Evolutionary conservation across 2,329 filamentous ascomycete species (phyloP).

Genomic region (Monosporascus sp.): DNA sequence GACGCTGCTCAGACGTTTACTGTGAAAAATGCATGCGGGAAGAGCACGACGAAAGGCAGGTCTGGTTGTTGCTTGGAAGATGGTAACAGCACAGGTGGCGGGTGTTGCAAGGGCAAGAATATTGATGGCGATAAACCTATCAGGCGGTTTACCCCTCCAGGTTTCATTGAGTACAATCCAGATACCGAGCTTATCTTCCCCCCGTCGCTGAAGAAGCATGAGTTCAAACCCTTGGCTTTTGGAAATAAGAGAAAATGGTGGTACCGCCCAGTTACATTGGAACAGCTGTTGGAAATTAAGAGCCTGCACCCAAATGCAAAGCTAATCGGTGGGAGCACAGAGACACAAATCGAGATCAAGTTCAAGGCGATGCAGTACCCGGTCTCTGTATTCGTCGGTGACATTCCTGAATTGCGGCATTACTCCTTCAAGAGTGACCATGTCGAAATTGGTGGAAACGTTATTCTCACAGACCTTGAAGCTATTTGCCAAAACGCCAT

Average conservation of each 20-base stretch:
- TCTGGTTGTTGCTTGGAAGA: slow-evolving; percentile 70
- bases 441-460: slow-evolving; percentile 89
- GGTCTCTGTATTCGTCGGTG: slow-evolving; percentile 85
- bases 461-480: slow-evolving; percentile 88
- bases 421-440: slow-evolving; percentile 75
- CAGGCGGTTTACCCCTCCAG: slow-evolving; percentile 74
- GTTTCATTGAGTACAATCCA: slow-evolving; percentile 90
- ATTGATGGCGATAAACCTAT: slow-evolving; percentile 46
- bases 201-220: slow-evolving; percentile 74
- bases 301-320: slow-evolving; percentile 78
- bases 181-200: slow-evolving; percentile 96
- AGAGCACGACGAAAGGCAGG: slow-evolving; percentile 43
- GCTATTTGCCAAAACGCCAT: slow-evolving; percentile 75
- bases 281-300: slow-evolving; percentile 91
- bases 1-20: slow-evolving; percentile 92
- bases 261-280: slow-evolving; percentile 85
- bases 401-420: slow-evolving; percentile 82
- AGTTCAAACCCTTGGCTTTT: slow-evolving; percentile 76
- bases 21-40: slow-evolving; percentile 44
- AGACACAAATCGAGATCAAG: slow-evolving; percentile 97
- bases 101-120: slow-evolving; percentile 65
- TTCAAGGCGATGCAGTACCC: slow-evolving; percentile 93
- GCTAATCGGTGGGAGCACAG: slow-evolving; percentile 91
- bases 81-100: slow-evolving; percentile 41
- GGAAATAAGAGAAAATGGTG: slow-evolving; percentile 93